These are phyloP conservation scores for Aspergillus leporis DNA, from an alignment of 495 filamentous ascomycete species.

Conservation along the genomic window DNA sequence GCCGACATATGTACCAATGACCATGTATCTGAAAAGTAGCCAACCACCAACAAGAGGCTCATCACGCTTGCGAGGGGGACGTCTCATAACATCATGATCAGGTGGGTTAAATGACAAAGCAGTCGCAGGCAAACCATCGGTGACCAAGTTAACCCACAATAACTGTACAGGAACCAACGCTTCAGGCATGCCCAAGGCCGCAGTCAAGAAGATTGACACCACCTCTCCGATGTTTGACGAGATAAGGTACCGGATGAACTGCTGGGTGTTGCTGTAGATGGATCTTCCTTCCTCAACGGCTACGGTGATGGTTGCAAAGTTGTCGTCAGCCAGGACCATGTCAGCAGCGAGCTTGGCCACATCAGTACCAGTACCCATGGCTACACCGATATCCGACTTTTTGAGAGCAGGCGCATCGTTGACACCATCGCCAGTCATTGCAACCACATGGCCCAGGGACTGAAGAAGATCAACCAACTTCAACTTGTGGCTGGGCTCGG, in stretches of 20 bases:
- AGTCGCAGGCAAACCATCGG: constrained; percentile 94
- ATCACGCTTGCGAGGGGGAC: constrained; percentile 85
- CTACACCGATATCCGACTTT: constrained; percentile 98
- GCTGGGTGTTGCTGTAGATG: constrained; percentile 99
- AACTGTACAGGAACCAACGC: constrained; percentile 97
- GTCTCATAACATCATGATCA: constrained; percentile 95
- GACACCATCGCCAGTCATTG: constrained; percentile 99
- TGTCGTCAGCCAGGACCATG: constrained; percentile 98
- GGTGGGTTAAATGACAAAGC: constrained; percentile 97
- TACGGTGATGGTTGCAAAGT: constrained; percentile 96
- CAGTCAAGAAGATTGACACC: constrained; percentile 98
- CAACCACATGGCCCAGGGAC: constrained; percentile 89
- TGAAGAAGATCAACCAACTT: constrained; percentile 96
- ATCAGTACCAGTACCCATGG: constrained; percentile 98
- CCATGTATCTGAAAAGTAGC: constrained; percentile 97
- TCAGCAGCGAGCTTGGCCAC: constrained; percentile 96
- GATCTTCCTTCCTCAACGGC: constrained; percentile 97
- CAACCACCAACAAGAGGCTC: constrained; percentile 90
- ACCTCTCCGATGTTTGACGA: constrained; percentile 99
- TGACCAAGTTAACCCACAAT: constrained; percentile 98
- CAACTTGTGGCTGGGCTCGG: constrained; percentile 93
- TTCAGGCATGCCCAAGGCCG: constrained; percentile 96
- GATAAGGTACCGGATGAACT: constrained; percentile 99
- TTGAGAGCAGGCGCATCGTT: constrained; percentile 98
- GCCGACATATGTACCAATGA: constrained; percentile 94